Conservation (phyloP, 1,284 basidiomycete species). For the Cryptococcus floricola region DNA sequence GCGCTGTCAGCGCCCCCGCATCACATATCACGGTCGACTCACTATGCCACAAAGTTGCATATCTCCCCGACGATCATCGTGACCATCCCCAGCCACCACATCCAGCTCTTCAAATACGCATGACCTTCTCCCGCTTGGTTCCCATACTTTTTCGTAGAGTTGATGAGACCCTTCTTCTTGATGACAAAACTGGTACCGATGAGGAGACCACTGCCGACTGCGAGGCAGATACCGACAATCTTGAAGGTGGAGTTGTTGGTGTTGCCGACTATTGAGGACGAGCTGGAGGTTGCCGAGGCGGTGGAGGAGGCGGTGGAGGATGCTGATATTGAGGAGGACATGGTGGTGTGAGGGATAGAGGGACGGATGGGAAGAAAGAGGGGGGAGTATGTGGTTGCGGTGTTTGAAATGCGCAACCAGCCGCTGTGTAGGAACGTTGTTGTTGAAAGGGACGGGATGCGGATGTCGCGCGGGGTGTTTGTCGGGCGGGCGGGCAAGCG, state of each 20-base stretch:
- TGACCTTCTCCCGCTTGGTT: slow-evolving; percentile 82
- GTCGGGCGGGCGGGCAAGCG: too few relatives aligned
- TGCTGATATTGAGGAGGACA: neutral
- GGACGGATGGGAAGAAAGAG: too few relatives aligned
- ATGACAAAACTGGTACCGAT: slow-evolving; percentile 70
- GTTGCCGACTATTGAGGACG: slow-evolving; percentile 8
- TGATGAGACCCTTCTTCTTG: slow-evolving; percentile 85
- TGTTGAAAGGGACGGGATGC: too few relatives aligned
- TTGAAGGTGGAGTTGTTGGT: slow-evolving; percentile 44
- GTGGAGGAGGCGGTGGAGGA: slow-evolving; percentile 3
- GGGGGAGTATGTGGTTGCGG: too few relatives aligned
- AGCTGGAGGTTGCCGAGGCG: slow-evolving; percentile 8
- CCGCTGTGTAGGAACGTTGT: too few relatives aligned
- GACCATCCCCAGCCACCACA: slow-evolving; percentile 74
- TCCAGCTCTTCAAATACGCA: slow-evolving; percentile 73
- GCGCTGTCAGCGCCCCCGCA: slow-evolving; percentile 2
- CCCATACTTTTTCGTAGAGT: slow-evolving; percentile 54
- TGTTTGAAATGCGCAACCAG: too few relatives aligned
- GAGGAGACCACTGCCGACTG: slow-evolving; percentile 76
- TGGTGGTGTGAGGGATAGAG: neutral
- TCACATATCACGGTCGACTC: slow-evolving; percentile 13
- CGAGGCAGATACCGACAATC: slow-evolving; percentile 65
- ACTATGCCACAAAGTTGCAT: slow-evolving; percentile 51
- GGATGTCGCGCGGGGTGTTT: too few relatives aligned
- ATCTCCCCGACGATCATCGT: slow-evolving; percentile 49